Evolutionary conservation across 345 rosid species (phyloP), one percentile per base, ranked within the genome.

Genomic region (Camelina laxa): DNA sequence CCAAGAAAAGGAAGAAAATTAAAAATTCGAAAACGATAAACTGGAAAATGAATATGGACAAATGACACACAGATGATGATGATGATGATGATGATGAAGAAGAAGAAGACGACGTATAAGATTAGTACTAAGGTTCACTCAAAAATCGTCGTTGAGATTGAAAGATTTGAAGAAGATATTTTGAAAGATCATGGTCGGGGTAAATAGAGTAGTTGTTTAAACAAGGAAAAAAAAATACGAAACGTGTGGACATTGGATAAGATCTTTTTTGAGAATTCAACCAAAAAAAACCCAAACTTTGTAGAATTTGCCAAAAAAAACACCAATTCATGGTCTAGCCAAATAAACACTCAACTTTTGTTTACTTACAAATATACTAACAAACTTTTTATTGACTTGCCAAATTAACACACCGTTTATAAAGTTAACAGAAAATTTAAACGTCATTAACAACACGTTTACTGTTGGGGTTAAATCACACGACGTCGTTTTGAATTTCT

Each of bases 161-260:
- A 75, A 33, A 42, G 63, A 69, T 47, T 38, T 53, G 57, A n/a
- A 60, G 74, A 61, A 31, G 57, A 68, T 38, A 49, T 36, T 67
- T 75, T 2, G 62, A 50, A 60, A 67, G 30, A 45, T 35, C 72
- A 74, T 53, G 56, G 30, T 72, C 22, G 55, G 4, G 17, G 8
- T 35, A 35, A 20, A 22, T 35, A 35, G 15, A 22, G 4, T 3
- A 24, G 27, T 24, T 24, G 27, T 24, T 24, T 24, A 24, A 24
- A 24, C 27, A 24, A 24, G 27, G 39, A 9, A 35, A 50, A 35
- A 50, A 14, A 41, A 41, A 53, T 15, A 50, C n/a, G 14, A 67
- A 51, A 60, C 50, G 69, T 68, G 57, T 60, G 69, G 74, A 50
- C 24, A 67, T 51, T 60, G 79, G 74, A 68, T 75, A 75, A 75